phyloP scores from a whole-genome alignment of 371 early-diverging fungal species.

The Mortierella sp. region DNA sequence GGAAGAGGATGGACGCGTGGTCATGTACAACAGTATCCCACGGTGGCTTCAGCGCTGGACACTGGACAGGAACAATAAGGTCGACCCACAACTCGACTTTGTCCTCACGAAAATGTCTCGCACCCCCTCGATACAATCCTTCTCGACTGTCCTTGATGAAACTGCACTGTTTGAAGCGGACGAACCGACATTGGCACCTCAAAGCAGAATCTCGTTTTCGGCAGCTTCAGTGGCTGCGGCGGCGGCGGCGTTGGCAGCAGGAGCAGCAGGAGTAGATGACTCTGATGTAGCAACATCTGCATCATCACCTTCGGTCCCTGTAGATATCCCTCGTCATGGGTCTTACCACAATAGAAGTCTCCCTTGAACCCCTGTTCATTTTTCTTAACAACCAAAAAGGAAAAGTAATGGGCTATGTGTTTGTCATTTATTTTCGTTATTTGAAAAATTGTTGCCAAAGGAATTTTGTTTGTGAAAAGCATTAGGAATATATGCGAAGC shows the following conservation, averaged over 20 bases:
- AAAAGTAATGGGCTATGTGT: not conserved
- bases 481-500: not conserved
- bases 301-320: not conserved
- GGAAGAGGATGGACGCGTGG: slow-evolving; percentile 43
- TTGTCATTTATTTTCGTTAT: not conserved
- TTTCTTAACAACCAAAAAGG: not conserved
- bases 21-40: slow-evolving; percentile 51
- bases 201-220: not conserved
- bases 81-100: slow-evolving; percentile 39
- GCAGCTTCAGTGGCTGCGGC: not conserved
- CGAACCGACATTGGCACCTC: not conserved
- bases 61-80: slow-evolving; percentile 30
- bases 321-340: not conserved
- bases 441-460: not conserved
- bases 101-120: slow-evolving; percentile 15
- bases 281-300: not conserved
- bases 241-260: not conserved
- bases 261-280: not conserved
- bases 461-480: not conserved
- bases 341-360: slow-evolving; percentile 9
- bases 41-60: slow-evolving; percentile 55
- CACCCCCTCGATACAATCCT: slow-evolving; percentile 19
- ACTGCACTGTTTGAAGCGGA: slow-evolving; percentile 4
- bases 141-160: slow-evolving; percentile 7
- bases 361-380: not conserved